Evolutionary conservation across 1,139 yeast genomes (phyloP).

Genomic region (Geotrichum restrictum): DNA sequence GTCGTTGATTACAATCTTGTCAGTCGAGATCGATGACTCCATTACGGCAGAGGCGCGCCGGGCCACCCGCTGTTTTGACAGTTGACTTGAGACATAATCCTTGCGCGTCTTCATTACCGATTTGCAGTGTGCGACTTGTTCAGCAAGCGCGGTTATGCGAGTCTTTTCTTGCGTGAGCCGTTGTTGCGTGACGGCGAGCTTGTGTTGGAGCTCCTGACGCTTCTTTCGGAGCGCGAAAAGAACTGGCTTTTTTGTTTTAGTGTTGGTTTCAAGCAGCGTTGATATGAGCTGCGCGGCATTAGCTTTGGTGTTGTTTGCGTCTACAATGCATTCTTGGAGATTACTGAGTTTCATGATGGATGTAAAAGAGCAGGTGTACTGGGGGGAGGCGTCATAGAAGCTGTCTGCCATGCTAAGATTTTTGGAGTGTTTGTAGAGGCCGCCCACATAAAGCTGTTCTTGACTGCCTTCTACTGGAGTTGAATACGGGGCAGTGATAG

Average conservation of each 20-base stretch:
- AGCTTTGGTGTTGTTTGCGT: slow-evolving; percentile 29
- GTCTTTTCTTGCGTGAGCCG: slow-evolving; percentile 8
- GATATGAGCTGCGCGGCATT: slow-evolving; percentile 17
- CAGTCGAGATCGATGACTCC: slow-evolving; percentile 20
- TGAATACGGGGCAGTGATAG: slow-evolving; percentile 11
- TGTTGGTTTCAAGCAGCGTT: not conserved
- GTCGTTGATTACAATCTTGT: slow-evolving; percentile 17
- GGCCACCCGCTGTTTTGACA: slow-evolving; percentile 14
- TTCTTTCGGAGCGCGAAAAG: slow-evolving; percentile 12
- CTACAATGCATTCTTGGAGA: slow-evolving; percentile 43
- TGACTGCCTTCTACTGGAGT: not conserved
- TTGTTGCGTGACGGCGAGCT: slow-evolving; percentile 14
- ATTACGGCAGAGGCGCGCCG: slow-evolving; percentile 10
- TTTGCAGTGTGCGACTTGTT: slow-evolving; percentile 17
- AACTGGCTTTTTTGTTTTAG: slow-evolving; percentile 1
- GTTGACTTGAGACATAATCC: slow-evolving; percentile 6
- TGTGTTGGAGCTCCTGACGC: slow-evolving; percentile 16
- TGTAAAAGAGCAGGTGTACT: slow-evolving; percentile 39
- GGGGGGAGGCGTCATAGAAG: slow-evolving; percentile 22
- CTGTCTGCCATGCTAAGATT: slow-evolving; percentile 1
- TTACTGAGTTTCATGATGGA: slow-evolving; percentile 47
- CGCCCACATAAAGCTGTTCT: slow-evolving; percentile 1
- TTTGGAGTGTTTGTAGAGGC: slow-evolving; percentile 1
- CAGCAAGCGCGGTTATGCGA: slow-evolving; percentile 18
- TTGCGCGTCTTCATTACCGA: slow-evolving; percentile 18